A percentile compares a stretch with the other conserved stretches of the same genome.
Evolutionary conservation across 2,329 filamentous ascomycete species (phyloP).

Genomic region (Ophiostoma perfectum): DNA sequence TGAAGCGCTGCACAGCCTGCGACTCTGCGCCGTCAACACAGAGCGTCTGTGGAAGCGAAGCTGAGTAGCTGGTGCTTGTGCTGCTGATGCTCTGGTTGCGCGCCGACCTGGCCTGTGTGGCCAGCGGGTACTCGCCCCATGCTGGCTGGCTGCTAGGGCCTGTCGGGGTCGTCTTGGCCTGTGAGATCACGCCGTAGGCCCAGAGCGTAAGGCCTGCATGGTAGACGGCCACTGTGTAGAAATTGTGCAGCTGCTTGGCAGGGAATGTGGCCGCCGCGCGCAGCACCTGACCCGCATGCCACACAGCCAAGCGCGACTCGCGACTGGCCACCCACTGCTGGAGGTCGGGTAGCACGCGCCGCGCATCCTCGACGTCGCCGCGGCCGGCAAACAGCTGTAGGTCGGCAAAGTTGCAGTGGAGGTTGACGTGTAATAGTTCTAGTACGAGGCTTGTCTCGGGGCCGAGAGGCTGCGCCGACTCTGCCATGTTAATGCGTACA

Average conservation of each 20-base stretch:
- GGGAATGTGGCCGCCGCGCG: conserved; percentile 31
- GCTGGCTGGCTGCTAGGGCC: background rate
- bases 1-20: conserved; percentile 50
- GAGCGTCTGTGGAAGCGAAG: conserved; percentile 30
- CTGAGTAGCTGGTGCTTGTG: background rate
- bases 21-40: conserved; percentile 54
- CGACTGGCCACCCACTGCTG: conserved; percentile 23
- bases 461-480: background rate
- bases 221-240: conserved; percentile 63
- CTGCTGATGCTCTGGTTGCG: background rate
- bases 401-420: conserved; percentile 60
- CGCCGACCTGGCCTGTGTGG: background rate
- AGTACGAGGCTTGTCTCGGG: conserved; percentile 40
- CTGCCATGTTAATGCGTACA: conserved; percentile 31
- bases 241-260: conserved; percentile 53
- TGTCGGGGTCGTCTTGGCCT: background rate
- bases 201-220: conserved; percentile 64
- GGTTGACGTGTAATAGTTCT: conserved; percentile 55
- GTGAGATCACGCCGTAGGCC: conserved; percentile 57
- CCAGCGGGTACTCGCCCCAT: too few species aligned
- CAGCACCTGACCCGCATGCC: conserved; percentile 27
- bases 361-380: conserved; percentile 60
- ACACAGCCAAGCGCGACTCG: conserved; percentile 24
- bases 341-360: conserved; percentile 29
- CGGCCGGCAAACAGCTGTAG: conserved; percentile 63